Base-by-base conservation (phyloP, 2,329 filamentous ascomycete genomes). In the Fusarium xylarioides region DNA sequence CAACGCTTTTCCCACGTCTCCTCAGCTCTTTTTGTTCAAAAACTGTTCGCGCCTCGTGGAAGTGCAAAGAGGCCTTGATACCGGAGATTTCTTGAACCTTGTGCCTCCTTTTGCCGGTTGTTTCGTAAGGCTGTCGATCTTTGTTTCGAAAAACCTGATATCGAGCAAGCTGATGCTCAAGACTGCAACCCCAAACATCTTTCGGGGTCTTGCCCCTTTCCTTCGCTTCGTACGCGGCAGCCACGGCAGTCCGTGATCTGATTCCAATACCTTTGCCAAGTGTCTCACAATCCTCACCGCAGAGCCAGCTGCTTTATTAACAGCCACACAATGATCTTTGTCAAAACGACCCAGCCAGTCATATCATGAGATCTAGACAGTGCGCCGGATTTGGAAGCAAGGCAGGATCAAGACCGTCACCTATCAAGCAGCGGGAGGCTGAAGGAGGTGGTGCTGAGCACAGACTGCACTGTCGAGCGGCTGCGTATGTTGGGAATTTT, bases 211-310 rank as follows among this genome's bases (percentile, higher is more conserved):
- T 70, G 46, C 26, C 40, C 57, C 63, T 56, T 57, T 38, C 38
- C 46, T 35, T 21, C 37, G 42, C 43, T 53, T 57, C 50, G 35
- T 50, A 63, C 58, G 57, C 34, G 35, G 37, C 37, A 49, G 26
- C 50, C 44, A 49, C 42, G 37, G 34, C 30, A 55, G 42, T 44
- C 35, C 46, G 37, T 55, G 68, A 43, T 54, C 55, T 60, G 63
- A 68, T 58, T 35, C 40, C 34, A 43, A 55, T 44, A 70, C 44
- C 65, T 60, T 52, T 37, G 58, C 68, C 57, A 47, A 60, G 28
- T 74, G 73, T 75, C 75, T 74, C 55, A 71, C 63, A 57, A 53
- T 59, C 53, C 40, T 61, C 59, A 53, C 43, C 63, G 43, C 38
- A 37, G 40, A 55, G 35, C 47, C 57, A 63, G 40, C 35, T 68